These are phyloP conservation scores for Oryza nivara DNA, from an alignment of 176 grass and related monocot genomes.

Conservation along the genomic window DNA sequence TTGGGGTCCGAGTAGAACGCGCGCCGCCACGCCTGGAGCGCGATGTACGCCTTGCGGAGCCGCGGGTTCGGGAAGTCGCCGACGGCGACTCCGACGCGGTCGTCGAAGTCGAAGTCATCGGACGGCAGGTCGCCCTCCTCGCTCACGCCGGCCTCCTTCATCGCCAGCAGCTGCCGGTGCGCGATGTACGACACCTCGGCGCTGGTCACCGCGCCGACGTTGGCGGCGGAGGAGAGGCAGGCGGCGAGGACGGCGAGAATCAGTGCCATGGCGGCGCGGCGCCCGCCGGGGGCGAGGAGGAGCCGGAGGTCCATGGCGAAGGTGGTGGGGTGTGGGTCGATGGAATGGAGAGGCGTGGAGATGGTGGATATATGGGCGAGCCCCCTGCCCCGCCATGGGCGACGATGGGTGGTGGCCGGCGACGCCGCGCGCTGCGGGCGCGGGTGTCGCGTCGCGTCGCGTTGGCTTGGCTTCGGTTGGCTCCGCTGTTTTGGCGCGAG, in stretches of 20 bases:
- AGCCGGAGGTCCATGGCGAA: slow-evolving; percentile 20
- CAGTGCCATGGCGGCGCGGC: slow-evolving; percentile 21
- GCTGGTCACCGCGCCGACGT: slow-evolving; percentile 26
- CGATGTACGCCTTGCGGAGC: slow-evolving; percentile 58
- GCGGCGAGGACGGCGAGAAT: slow-evolving; percentile 1
- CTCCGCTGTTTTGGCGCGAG: neutral
- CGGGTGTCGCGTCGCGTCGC: neutral
- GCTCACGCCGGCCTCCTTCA: slow-evolving; percentile 31
- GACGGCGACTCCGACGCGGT: slow-evolving; percentile 12
- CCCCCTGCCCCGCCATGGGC: neutral
- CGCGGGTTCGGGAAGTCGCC: slow-evolving; percentile 37
- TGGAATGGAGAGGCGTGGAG: neutral
- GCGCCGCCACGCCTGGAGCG: slow-evolving; percentile 56
- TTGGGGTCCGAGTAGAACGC: slow-evolving; percentile 71
- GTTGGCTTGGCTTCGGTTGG: neutral
- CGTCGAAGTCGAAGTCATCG: slow-evolving; percentile 47
- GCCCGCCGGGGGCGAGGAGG: slow-evolving; percentile 10
- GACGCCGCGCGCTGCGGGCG: neutral
- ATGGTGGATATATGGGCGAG: slow-evolving; percentile 21
- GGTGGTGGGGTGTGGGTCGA: neutral
- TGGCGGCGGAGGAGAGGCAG: neutral
- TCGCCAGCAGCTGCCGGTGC: slow-evolving; percentile 51
- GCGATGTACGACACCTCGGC: slow-evolving; percentile 50
- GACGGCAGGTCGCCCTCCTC: slow-evolving; percentile 27
- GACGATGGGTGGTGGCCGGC: slow-evolving; percentile 8